Evolutionary conservation across 2,329 filamentous ascomycete species (phyloP).

Genomic region (Leptographium procerum): DNA sequence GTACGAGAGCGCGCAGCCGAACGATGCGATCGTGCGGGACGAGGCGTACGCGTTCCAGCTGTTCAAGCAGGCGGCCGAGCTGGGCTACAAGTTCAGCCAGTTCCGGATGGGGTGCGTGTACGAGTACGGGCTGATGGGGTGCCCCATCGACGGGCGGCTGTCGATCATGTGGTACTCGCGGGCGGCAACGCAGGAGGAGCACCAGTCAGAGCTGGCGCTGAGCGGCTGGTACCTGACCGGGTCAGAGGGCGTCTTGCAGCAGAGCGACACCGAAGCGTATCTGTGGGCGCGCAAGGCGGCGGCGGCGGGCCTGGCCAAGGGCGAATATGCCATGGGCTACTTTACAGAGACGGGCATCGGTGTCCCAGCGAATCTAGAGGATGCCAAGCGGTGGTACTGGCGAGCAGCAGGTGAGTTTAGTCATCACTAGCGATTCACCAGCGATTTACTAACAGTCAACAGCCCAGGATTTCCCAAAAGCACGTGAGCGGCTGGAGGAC

Average conservation of each 20-base stretch:
- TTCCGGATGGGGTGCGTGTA: constrained; percentile 79
- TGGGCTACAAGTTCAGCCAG: constrained; percentile 93
- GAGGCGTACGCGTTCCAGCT: constrained; percentile 70
- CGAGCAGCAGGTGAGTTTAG: constrained; percentile 82
- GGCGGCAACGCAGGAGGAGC: constrained; percentile 85
- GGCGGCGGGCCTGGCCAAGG: constrained; percentile 76
- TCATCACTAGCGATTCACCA: too few species aligned
- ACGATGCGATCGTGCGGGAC: constrained; percentile 68
- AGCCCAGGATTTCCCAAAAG: constrained; percentile 89
- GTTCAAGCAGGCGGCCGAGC: constrained; percentile 72
- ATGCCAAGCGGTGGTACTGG: constrained; percentile 98
- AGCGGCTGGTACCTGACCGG: constrained; percentile 95
- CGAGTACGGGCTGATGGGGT: constrained; percentile 79
- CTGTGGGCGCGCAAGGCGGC: constrained; percentile 95
- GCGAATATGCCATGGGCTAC: constrained; percentile 97
- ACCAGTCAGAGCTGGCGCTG: constrained; percentile 77
- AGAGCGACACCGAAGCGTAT: constrained; percentile 93
- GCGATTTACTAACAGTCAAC: constrained; percentile 27
- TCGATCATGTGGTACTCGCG: constrained; percentile 92
- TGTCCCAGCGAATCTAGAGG: constrained; percentile 72
- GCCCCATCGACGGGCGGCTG: constrained; percentile 67
- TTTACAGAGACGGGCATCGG: constrained; percentile 95
- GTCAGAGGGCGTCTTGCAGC: constrained; percentile 72
- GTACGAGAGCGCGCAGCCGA: constrained; percentile 51
- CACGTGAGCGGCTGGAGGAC: constrained; percentile 83